phyloP scores from a whole-genome alignment of 495 filamentous ascomycete species.

The Penicillium cinerascens region DNA sequence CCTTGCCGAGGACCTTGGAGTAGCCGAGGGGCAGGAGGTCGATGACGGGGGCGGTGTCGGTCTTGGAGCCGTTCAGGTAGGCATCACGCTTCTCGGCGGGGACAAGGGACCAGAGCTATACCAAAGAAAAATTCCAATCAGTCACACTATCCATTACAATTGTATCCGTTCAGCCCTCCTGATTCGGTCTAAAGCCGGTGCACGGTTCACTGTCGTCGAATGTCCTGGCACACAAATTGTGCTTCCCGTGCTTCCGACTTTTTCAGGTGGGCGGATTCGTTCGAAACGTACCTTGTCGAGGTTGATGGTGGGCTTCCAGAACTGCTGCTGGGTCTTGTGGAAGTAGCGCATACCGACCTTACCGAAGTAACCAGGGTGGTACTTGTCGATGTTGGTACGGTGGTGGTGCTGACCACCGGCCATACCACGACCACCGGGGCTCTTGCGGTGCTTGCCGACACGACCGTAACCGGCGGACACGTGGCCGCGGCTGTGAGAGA shows the following conservation, averaged over 20 bases:
- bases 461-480: slow-evolving; percentile 92
- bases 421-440: slow-evolving; percentile 91
- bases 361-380: slow-evolving; percentile 95
- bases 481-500: slow-evolving; percentile 72
- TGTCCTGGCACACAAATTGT: slow-evolving; percentile 1
- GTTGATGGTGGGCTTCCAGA: slow-evolving; percentile 92
- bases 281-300: slow-evolving; percentile 71
- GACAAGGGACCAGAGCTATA: slow-evolving; percentile 77
- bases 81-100: slow-evolving; percentile 78
- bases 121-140: slow-evolving; percentile 19
- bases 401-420: slow-evolving; percentile 95
- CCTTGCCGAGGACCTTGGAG: slow-evolving; percentile 92
- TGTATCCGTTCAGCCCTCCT: slow-evolving; percentile 3
- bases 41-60: slow-evolving; percentile 83
- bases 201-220: not conserved
- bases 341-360: slow-evolving; percentile 97
- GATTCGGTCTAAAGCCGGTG: not conserved
- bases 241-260: slow-evolving; percentile 1
- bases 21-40: slow-evolving; percentile 90
- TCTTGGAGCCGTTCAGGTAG: slow-evolving; percentile 68
- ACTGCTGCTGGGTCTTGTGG: slow-evolving; percentile 83
- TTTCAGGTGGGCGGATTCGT: slow-evolving; percentile 8
- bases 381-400: slow-evolving; percentile 91
- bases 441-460: slow-evolving; percentile 90
- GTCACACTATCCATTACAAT: slow-evolving; percentile 3